These are phyloP conservation scores for Penicillium coffeae DNA, from an alignment of 495 filamentous ascomycete species.

Conservation along the genomic window DNA sequence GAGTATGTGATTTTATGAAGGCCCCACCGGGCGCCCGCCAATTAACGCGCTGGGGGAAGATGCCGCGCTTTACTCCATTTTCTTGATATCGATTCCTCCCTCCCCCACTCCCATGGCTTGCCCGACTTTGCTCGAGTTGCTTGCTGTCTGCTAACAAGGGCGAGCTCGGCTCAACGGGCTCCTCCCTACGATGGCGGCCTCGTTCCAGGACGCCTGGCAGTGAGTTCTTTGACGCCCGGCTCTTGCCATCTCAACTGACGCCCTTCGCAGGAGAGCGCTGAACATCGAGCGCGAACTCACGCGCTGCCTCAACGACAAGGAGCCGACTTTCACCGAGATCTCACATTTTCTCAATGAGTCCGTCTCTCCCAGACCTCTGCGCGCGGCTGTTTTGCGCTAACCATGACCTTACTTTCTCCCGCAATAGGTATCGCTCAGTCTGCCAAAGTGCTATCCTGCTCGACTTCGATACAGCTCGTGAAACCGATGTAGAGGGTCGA, in stretches of 20 bases:
- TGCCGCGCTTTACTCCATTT: conserved; percentile 18
- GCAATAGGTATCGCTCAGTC: conserved; percentile 58
- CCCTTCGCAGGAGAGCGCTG: conserved; percentile 37
- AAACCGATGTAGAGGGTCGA: conserved; percentile 58
- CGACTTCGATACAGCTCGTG: conserved; percentile 66
- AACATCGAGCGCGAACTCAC: conserved; percentile 46
- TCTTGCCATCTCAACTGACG: background rate
- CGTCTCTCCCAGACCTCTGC: conserved; percentile 23
- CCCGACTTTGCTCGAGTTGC: conserved; percentile 38
- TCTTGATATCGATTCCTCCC: conserved; percentile 7
- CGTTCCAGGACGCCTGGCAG: conserved; percentile 49
- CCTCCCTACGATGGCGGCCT: conserved; percentile 45
- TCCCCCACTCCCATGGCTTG: conserved; percentile 33
- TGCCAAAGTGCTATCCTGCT: conserved; percentile 69
- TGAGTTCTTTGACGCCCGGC: conserved; percentile 30
- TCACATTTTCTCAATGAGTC: conserved; percentile 57
- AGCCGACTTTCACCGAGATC: conserved; percentile 53
- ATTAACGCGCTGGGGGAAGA: background rate
- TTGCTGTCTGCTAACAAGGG: conserved; percentile 54
- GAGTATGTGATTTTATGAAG: background rate
- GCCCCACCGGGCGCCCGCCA: background rate
- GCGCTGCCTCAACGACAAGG: conserved; percentile 48
- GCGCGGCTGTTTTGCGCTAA: conserved; percentile 14
- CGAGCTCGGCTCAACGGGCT: conserved; percentile 39
- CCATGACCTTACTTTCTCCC: conserved; percentile 17